Percentiles rank a stretch among this genome's conserved stretches.
Evolutionary conservation across 1,284 basidiomycete genomes (phyloP).

Genomic region (Flammula alnicola): DNA sequence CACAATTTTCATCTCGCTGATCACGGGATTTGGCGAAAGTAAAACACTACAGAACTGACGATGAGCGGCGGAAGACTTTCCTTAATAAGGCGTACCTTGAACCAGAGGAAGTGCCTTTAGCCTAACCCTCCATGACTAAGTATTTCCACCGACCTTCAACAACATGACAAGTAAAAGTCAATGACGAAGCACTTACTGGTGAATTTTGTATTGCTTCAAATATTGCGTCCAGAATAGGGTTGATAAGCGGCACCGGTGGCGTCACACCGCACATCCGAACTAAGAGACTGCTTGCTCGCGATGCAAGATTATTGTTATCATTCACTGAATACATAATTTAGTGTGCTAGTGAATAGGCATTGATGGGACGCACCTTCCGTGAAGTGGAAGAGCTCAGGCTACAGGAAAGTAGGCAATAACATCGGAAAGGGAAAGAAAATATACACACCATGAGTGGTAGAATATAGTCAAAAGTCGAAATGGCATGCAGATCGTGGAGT

Average conservation of each 20-base stretch:
- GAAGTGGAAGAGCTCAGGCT: conserved; percentile 77
- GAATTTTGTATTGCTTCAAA: conserved; percentile 71
- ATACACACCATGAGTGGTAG: conserved; percentile 72
- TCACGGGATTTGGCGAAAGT: conserved; percentile 75
- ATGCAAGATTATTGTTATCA: conserved; percentile 71
- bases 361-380: conserved; percentile 54
- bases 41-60: conserved; percentile 56
- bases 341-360: background rate
- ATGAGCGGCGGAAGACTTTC: background rate
- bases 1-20: conserved; percentile 64
- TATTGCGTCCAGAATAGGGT: conserved; percentile 63
- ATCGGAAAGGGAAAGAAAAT: conserved; percentile 2
- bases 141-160: background rate
- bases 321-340: conserved; percentile 52
- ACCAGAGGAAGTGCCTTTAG: conserved; percentile 76
- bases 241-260: conserved; percentile 61
- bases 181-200: conserved; percentile 47
- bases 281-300: conserved; percentile 60
- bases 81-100: conserved; percentile 52
- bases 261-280: conserved; percentile 78
- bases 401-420: conserved; percentile 15
- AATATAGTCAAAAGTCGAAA: conserved; percentile 79
- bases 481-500: conserved; percentile 76
- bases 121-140: conserved; percentile 73
- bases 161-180: conserved; percentile 2